Evolutionary conservation across 148 eudicot species (phyloP), one percentile per base, ranked within the genome.

Genomic region (Camellia granthamiana): DNA sequence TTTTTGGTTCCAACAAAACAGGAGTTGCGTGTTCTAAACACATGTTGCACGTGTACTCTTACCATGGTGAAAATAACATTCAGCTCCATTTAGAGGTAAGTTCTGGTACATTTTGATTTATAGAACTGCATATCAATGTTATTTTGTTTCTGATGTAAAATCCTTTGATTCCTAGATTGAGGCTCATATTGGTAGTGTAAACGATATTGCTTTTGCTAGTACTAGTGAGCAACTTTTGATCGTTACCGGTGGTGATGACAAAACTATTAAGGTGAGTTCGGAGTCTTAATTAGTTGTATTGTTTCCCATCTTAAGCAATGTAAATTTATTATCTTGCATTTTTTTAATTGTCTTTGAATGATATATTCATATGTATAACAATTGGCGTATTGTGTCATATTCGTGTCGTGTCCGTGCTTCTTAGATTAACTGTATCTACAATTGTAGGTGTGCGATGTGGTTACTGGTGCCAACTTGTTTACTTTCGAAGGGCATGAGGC

Each of bases 161-260:
- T 76, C 14, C 38, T 30, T 23, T 7, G 41, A 16, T 75, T 30
- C 38, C 55, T 64, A 89, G 91, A 84, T 89, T 74, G 91, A 89
- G 58, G 88, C 91, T 67, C 91, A 89, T 79, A 79, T 79, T 77
- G 91, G 91, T 21, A 84, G 89, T 49, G 91, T 89, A 54, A 89
- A 86, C 68, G 89, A 89, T 89, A 84, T 89, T 74, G 89, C 86
- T 21, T 89, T 89, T 71, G 76, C 91, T 55, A 83, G 83, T 65
- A 86, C 86, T 19, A 82, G 83, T 62, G 86, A 86, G 83, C 88
- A 89, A 62, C 81, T 85, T n/a, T 81, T 79, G 56, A 88, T 83
- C 19, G 80, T 89, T 69, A 89, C 89, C 44, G 86, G 91, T 80
- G 89, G 91, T 49, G 89, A 89, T 61, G 91, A 88, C 84, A 88